A percentile compares a stretch with the other conserved stretches of the same genome.
Evolutionary conservation across 345 rosid species (phyloP).

Genomic region (Lagerstroemia speciosa): DNA sequence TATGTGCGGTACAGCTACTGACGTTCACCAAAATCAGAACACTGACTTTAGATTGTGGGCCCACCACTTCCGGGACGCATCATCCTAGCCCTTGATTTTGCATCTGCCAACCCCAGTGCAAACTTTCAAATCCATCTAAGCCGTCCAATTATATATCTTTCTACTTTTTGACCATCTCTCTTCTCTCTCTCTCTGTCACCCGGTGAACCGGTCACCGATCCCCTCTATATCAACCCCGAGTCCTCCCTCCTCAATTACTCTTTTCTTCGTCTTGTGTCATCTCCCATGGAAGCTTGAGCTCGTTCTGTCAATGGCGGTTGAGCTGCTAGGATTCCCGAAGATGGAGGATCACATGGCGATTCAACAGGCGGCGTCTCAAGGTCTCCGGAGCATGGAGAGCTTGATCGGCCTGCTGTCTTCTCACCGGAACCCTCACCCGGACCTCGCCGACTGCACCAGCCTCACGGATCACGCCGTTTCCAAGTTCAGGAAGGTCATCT

Average conservation of each 20-base stretch:
- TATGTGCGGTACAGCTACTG: not conserved
- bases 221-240: slow-evolving; percentile 27
- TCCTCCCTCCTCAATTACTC: not conserved
- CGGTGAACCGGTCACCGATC: slow-evolving; percentile 38
- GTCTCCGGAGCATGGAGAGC: slow-evolving; percentile 75
- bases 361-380: slow-evolving; percentile 80
- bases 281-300: slow-evolving; percentile 10
- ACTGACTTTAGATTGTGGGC: not conserved
- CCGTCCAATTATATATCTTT: slow-evolving; percentile 31
- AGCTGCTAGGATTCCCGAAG: slow-evolving; percentile 49
- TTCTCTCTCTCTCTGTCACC: slow-evolving; percentile 15
- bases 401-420: slow-evolving; percentile 56
- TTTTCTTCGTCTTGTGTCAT: not conserved
- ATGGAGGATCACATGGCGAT: slow-evolving; percentile 71
- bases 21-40: not conserved
- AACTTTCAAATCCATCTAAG: slow-evolving; percentile 21
- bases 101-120: slow-evolving; percentile 6
- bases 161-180: slow-evolving; percentile 29
- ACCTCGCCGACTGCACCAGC: slow-evolving; percentile 47
- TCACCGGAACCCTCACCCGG: slow-evolving; percentile 22
- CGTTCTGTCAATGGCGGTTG: slow-evolving; percentile 43
- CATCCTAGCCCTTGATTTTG: not conserved
- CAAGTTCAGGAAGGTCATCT: slow-evolving; percentile 69
- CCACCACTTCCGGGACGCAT: not conserved
- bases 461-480: slow-evolving; percentile 59